phyloP scores from a whole-genome alignment of 768 basidiomycete species.

The Porphyrellus cyaneotinctus region DNA sequence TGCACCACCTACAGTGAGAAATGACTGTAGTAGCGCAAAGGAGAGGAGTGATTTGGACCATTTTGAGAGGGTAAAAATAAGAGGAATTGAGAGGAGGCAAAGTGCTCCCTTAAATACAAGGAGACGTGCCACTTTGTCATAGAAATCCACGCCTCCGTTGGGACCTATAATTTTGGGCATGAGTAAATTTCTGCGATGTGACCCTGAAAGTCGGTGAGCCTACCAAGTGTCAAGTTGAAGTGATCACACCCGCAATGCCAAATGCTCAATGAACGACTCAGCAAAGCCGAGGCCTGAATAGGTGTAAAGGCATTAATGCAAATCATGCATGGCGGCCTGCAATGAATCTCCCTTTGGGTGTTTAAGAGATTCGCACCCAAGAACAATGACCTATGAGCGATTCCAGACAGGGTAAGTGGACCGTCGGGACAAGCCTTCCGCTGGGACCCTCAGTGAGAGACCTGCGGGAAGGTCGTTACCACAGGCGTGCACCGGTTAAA shows the following conservation, averaged over 20 bases:
- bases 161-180: not conserved
- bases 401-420: no score
- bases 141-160: not conserved
- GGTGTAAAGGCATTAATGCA: no score
- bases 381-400: no score
- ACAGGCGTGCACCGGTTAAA: no score
- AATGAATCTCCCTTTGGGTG: no score
- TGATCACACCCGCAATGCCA: no score
- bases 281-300: not conserved
- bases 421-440: no score
- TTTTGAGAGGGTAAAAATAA: not conserved
- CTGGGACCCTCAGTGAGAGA: no score
- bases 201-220: not conserved
- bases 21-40: slow-evolving; percentile 8
- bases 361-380: no score
- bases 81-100: not conserved
- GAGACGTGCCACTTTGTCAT: not conserved
- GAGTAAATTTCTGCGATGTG: not conserved
- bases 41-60: slow-evolving; percentile 23
- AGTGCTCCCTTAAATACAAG: slow-evolving; percentile 1
- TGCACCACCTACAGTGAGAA: slow-evolving; percentile 10
- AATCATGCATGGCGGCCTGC: no score
- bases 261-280: not conserved
- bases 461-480: no score
- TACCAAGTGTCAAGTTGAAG: no score